Evolutionary conservation across 2,329 filamentous ascomycete genomes (phyloP), one percentile per base, ranked within the genome.

Genomic region (Beauveria rudraprayagi): DNA sequence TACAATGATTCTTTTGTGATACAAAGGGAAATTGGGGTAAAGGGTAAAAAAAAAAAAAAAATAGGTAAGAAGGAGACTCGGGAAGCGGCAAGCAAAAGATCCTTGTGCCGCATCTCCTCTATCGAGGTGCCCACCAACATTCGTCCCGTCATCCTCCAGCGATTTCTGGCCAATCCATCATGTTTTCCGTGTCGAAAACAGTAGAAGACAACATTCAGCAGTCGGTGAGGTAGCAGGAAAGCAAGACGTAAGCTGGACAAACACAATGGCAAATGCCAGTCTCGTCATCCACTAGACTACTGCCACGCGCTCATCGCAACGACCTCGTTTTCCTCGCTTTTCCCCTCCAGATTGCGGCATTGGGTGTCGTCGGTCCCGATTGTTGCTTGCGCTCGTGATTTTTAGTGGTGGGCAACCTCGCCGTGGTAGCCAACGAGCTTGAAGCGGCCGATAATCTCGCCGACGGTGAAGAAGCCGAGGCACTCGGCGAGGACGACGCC

Each of bases 381-480:
- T 37, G 11, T 37, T 14, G 11, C 2, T 3, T 37, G 17, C 7
- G 11, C 48, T 47, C 30, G 14, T 57, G 7, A 56, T 68, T 79
- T 68, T 79, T 80, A 85, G 77, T 85, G 84, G 75, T 87, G 83
- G 66, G 47, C 48, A 65, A 75, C 72, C 73, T 90, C 85, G 72
- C 90, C 89, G 76, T 83, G 84, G 83, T 99, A 99, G 66, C 94
- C 94, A 69, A 99, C 83, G 69, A 99, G 76, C 89, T 99, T 97
- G 80, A 94, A 86, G 72, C 92, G 85, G 70, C 94, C 94, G 70
- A 99, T 87, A 76, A 99, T 97, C 83, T 97, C 92, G 66, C 94
- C 94, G 60, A 97, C 85, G 64, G 92, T 95, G 84, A 97, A 99
- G 85, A 99, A 99, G 64, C 94, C 94, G 67, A 99, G 78, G 56